Conservation (phyloP, 257 asterid species). For the Verbena officinalis region DNA sequence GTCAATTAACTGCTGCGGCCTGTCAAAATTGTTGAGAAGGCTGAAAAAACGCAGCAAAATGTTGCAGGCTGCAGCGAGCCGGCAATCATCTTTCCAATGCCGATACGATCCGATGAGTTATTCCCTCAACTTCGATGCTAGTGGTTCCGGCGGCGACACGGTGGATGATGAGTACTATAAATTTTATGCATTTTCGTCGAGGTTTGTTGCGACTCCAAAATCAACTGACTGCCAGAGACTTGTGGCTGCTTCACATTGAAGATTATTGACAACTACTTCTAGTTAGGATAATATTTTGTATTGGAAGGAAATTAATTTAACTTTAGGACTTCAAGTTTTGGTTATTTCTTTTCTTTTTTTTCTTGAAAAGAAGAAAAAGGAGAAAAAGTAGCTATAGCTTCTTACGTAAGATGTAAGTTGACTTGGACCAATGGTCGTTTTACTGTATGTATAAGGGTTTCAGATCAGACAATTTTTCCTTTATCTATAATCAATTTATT, state of each 20-base stretch:
- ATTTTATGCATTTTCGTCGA: constrained; percentile 72
- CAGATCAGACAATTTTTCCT: constrained; percentile 12
- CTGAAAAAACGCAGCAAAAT: constrained; percentile 54
- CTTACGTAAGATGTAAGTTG: not conserved
- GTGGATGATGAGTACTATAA: constrained; percentile 60
- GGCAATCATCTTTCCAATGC: constrained; percentile 62
- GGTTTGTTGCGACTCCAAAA: constrained; percentile 58
- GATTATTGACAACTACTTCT: not conserved
- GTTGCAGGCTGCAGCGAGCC: constrained; percentile 40
- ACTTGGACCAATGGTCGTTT: constrained; percentile 12
- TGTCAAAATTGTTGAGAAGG: constrained; percentile 52
- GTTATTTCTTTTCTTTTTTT: not conserved
- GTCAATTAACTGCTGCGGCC: constrained; percentile 50
- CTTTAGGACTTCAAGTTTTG: not conserved
- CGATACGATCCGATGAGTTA: constrained; percentile 76
- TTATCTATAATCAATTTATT: not conserved
- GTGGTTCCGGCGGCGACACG: constrained; percentile 47
- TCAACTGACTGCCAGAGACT: constrained; percentile 35
- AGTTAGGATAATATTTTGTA: not conserved
- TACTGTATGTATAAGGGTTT: not conserved
- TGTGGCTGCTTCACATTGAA: constrained; percentile 35
- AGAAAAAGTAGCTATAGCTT: not conserved
- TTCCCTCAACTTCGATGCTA: constrained; percentile 64
- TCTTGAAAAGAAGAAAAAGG: not conserved
- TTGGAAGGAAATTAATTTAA: too few relatives aligned